These are phyloP conservation scores for Geotrichum aggregatum DNA, from an alignment of 1,139 yeast genomes.

Conservation along the genomic window DNA sequence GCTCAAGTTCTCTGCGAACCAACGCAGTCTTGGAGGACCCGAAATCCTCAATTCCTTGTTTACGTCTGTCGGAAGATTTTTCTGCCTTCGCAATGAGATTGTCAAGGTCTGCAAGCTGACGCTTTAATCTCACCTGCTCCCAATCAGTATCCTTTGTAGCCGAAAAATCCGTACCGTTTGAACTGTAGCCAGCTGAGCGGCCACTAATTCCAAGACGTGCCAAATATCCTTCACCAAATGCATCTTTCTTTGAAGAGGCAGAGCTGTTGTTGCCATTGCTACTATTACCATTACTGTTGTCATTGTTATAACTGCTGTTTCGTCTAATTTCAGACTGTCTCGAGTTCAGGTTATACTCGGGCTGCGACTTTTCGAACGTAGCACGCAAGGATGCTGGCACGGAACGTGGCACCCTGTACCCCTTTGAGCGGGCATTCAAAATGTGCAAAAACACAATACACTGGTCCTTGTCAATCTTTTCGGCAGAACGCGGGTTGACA, in stretches of 20 bases:
- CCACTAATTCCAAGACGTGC: slow-evolving; percentile 45
- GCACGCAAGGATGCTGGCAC: slow-evolving; percentile 93
- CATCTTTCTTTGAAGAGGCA: slow-evolving; percentile 38
- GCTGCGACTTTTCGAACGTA: slow-evolving; percentile 80
- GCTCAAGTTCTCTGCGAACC: slow-evolving; percentile 73
- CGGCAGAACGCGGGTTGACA: slow-evolving; percentile 82
- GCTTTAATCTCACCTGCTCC: slow-evolving; percentile 82
- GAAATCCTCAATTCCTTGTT: slow-evolving; percentile 43
- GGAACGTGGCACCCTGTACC: slow-evolving; percentile 83
- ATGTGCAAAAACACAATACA: slow-evolving; percentile 84
- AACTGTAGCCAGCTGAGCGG: slow-evolving; percentile 37
- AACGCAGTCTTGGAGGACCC: slow-evolving; percentile 42
- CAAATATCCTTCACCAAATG: slow-evolving; percentile 49
- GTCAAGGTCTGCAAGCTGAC: slow-evolving; percentile 74
- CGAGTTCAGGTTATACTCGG: slow-evolving; percentile 65
- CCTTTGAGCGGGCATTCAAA: slow-evolving; percentile 82
- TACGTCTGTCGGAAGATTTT: slow-evolving; percentile 44
- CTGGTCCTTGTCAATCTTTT: slow-evolving; percentile 91
- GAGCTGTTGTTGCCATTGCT: slow-evolving; percentile 17
- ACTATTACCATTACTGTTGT: no score
- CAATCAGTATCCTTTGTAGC: slow-evolving; percentile 71
- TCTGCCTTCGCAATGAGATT: slow-evolving; percentile 57
- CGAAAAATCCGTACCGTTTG: slow-evolving; percentile 70
- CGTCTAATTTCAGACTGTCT: slow-evolving; percentile 44
- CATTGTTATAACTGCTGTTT: no score